These are phyloP conservation scores for Mortierella sp. DNA, from an alignment of 371 early-diverging fungal genomes.

Conservation along the genomic window DNA sequence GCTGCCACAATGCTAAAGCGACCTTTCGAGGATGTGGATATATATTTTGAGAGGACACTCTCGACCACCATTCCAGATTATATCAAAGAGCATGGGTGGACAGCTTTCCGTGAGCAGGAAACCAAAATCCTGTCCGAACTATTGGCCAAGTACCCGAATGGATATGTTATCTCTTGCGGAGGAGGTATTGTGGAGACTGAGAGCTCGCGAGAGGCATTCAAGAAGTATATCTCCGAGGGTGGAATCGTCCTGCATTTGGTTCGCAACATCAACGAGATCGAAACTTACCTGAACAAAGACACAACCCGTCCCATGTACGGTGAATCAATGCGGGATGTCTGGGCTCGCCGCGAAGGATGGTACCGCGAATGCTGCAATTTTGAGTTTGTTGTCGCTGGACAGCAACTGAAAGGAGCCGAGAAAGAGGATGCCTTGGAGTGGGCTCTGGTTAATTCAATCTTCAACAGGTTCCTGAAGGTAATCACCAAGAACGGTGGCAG, in stretches of 20 bases:
- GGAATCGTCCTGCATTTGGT: conserved; percentile 85
- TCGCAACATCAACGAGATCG: conserved; percentile 86
- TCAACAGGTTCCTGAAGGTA: conserved; percentile 75
- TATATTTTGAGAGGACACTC: conserved; percentile 77
- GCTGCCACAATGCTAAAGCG: conserved; percentile 78
- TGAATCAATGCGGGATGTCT: conserved; percentile 86
- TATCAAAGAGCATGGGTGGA: conserved; percentile 88
- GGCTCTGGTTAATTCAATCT: conserved; percentile 77
- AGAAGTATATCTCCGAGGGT: conserved; percentile 56
- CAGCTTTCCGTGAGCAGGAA: conserved; percentile 90
- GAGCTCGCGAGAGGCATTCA: conserved; percentile 73
- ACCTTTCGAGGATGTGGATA: conserved; percentile 91
- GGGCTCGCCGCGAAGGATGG: conserved; percentile 81
- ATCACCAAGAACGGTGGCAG: conserved; percentile 66
- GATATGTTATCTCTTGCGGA: conserved; percentile 90
- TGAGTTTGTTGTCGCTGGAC: conserved; percentile 77
- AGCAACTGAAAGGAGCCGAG: conserved; percentile 44
- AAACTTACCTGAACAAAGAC: conserved; percentile 82
- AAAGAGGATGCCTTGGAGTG: conserved; percentile 64
- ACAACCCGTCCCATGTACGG: conserved; percentile 87
- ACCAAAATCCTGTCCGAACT: conserved; percentile 66
- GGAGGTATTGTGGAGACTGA: conserved; percentile 95
- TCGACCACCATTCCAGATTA: conserved; percentile 83
- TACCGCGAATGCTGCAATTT: conserved; percentile 85
- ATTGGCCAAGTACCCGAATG: conserved; percentile 63